These are phyloP conservation scores for Carex cristatella DNA, from an alignment of 176 grass and related monocot genomes.

Conservation along the genomic window DNA sequence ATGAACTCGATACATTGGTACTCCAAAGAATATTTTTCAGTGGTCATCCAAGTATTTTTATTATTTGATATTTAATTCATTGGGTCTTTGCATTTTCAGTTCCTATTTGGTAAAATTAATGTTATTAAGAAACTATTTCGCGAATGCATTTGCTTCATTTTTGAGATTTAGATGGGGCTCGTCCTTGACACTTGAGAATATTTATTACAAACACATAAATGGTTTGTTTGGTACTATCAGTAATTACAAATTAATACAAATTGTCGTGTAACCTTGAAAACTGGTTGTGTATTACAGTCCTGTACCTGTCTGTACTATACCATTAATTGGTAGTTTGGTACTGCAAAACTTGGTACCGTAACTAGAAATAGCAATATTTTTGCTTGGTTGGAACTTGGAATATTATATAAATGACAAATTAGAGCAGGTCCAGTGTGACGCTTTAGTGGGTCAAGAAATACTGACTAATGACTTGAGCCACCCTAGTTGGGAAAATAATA, in stretches of 20 bases:
- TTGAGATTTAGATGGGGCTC: background rate
- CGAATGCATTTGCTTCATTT: background rate
- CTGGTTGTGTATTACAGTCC: background rate
- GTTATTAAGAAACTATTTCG: background rate
- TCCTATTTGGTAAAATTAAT: background rate
- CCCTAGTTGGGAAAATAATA: background rate
- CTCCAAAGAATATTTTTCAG: background rate
- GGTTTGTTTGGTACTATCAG: background rate
- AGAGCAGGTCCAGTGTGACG: too few relatives aligned
- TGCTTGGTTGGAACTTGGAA: background rate
- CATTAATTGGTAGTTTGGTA: background rate
- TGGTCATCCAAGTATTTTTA: background rate
- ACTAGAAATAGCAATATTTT: background rate
- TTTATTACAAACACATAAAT: background rate
- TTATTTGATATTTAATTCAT: background rate
- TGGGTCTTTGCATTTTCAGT: background rate
- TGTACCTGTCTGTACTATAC: background rate
- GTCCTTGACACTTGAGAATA: background rate
- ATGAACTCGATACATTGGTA: background rate
- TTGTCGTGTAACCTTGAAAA: background rate
- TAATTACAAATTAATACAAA: background rate
- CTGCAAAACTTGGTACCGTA: background rate
- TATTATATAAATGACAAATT: background rate
- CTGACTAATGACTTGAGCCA: background rate
- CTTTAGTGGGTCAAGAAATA: background rate